Conservation (phyloP, 805 yeast species). For the Candida alai region DNA sequence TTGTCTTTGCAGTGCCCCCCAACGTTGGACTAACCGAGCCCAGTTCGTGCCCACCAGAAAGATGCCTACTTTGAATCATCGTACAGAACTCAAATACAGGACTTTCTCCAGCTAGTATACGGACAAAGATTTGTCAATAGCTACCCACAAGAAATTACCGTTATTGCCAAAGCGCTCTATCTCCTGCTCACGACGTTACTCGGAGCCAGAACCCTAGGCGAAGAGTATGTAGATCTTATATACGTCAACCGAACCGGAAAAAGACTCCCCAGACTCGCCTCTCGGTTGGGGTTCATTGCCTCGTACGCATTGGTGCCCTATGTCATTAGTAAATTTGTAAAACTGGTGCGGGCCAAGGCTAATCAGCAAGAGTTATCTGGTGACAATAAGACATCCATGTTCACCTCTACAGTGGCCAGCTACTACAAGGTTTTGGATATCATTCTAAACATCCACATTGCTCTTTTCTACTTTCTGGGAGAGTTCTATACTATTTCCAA, state of each 20-base stretch:
- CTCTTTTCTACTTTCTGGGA: constrained; percentile 80
- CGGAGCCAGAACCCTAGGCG: constrained; percentile 85
- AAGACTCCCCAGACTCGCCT: constrained; percentile 40
- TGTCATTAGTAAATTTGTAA: constrained; percentile 30
- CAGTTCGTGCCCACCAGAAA: constrained; percentile 85
- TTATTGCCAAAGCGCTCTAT: constrained; percentile 57
- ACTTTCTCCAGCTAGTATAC: constrained; percentile 49
- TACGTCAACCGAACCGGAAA: constrained; percentile 57
- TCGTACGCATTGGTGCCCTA: constrained; percentile 66
- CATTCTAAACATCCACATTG: constrained; percentile 66
- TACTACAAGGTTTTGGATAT: constrained; percentile 48
- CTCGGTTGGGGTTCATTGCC: constrained; percentile 56
- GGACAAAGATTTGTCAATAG: constrained; percentile 65
- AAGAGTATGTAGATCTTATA: constrained; percentile 82
- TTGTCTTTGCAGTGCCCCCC: background rate
- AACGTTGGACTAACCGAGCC: constrained; percentile 20
- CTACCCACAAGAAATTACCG: constrained; percentile 58
- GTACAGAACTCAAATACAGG: constrained; percentile 52
- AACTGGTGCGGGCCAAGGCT: constrained; percentile 17
- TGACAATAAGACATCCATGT: constrained; percentile 8
- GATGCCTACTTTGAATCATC: constrained; percentile 68
- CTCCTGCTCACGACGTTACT: constrained; percentile 69
- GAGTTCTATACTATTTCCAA: constrained; percentile 75
- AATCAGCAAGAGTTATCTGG: constrained; percentile 9
- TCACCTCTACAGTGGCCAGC: too few species aligned